Conservation (phyloP, 352 stramenopile species). For the Phytophthora ohioensis region DNA sequence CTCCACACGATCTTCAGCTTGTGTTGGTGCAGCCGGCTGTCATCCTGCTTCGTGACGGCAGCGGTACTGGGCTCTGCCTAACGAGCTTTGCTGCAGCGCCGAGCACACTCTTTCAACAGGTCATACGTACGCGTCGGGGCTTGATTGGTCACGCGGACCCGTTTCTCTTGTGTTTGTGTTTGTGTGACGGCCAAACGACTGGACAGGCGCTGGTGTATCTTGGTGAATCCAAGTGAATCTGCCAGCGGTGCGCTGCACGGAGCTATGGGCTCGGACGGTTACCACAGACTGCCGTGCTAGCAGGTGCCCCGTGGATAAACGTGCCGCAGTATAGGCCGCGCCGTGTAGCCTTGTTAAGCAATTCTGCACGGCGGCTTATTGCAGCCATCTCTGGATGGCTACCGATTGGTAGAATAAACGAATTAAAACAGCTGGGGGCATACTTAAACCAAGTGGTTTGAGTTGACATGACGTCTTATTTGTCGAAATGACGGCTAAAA, state of each 20-base stretch:
- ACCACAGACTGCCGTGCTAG: background rate
- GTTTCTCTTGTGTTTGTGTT: conserved; percentile 22
- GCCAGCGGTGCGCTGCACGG: background rate
- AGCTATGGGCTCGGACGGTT: background rate
- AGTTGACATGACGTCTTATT: conserved; percentile 1
- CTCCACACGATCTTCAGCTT: conserved; percentile 1
- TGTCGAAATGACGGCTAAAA: conserved; percentile 2
- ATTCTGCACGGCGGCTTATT: conserved; percentile 1
- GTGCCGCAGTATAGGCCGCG: conserved; percentile 16
- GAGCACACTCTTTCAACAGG: conserved; percentile 25
- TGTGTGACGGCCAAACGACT: conserved; percentile 16
- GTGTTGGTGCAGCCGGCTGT: background rate
- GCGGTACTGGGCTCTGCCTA: conserved; percentile 1
- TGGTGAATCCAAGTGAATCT: conserved; percentile 19
- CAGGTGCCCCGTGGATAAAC: background rate
- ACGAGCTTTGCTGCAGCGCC: conserved; percentile 10
- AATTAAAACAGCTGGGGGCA: conserved; percentile 20
- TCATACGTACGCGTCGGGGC: conserved; percentile 22
- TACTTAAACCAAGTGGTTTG: conserved; percentile 19
- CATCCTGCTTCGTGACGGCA: background rate
- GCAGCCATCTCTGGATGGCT: conserved; percentile 3
- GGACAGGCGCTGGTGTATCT: conserved; percentile 22
- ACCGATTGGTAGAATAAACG: conserved; percentile 1
- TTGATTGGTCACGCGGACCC: conserved; percentile 20
- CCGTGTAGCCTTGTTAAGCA: background rate